These are phyloP conservation scores for Plasmodium blacklocki DNA, from an alignment of 169 alveolate genomes.

Conservation along the genomic window DNA sequence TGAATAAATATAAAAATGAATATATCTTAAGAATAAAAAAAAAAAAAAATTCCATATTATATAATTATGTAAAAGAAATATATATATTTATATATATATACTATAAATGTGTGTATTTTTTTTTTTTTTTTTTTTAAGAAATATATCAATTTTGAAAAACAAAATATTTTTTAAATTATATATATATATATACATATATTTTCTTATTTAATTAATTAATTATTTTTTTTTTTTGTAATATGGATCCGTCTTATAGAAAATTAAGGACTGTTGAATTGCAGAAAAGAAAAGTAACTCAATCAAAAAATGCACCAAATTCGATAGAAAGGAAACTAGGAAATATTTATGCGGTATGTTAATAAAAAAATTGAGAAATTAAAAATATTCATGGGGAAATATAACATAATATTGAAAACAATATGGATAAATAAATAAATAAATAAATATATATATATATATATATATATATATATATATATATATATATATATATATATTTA, in stretches of 20 bases:
- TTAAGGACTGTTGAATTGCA: conserved; percentile 28
- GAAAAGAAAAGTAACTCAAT: conserved; percentile 62
- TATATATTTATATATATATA: too few species aligned
- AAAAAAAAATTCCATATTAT: too few species aligned
- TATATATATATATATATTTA: neutral
- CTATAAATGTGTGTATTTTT: too few species aligned
- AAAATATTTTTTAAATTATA: too few species aligned
- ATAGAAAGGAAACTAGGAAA: conserved; percentile 53
- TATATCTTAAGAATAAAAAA: too few species aligned
- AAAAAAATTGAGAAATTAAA: neutral
- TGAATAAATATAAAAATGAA: too few species aligned
- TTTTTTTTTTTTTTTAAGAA: too few species aligned
- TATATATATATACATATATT: too few species aligned
- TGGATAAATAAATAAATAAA: neutral
- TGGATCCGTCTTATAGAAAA: conserved; percentile 26
- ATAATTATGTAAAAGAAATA: too few species aligned
- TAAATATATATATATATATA: neutral
- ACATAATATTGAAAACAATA: neutral
- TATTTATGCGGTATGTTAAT: conserved; percentile 45
- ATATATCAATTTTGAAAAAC: too few species aligned
- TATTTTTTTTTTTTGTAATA: neutral
- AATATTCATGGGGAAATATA: neutral
- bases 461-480: neutral
- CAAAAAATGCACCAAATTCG: conserved; percentile 40
- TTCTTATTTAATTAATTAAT: too few species aligned